Percentiles rank a stretch among this genome's conserved stretches.
phyloP scores from a whole-genome alignment of 2,329 filamentous ascomycete species.

The Talaromyces marneffei region DNA sequence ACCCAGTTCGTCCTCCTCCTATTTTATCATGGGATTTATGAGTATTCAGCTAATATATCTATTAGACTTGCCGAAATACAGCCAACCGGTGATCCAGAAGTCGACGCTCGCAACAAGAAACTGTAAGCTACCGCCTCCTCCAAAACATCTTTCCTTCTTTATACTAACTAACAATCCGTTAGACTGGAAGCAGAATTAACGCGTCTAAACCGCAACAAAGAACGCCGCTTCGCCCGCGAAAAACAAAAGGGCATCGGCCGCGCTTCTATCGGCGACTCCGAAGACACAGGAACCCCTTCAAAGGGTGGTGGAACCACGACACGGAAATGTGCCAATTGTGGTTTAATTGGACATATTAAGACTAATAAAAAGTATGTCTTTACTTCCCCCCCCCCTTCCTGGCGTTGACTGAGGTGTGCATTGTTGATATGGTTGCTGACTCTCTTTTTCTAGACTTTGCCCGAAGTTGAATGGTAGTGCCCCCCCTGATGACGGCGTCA shows the following conservation, averaged over 20 bases:
- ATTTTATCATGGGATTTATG: not conserved
- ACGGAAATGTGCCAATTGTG: conserved; percentile 95
- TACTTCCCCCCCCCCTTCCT: not conserved
- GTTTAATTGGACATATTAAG: conserved; percentile 94
- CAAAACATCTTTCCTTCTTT: not conserved
- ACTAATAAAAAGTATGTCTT: conserved; percentile 85
- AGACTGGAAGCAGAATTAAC: conserved; percentile 70
- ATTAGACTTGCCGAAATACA: conserved; percentile 54
- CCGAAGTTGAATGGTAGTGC: conserved; percentile 80
- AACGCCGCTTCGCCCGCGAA: conserved; percentile 81
- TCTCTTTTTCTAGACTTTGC: conserved; percentile 56
- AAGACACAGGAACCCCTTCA: conserved; percentile 44
- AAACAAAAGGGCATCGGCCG: conserved; percentile 66
- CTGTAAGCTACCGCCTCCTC: conserved; percentile 38
- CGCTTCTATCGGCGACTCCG: conserved; percentile 42
- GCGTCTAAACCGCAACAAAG: conserved; percentile 84
- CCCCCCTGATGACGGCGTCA: conserved; percentile 49
- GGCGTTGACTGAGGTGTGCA: too few relatives aligned
- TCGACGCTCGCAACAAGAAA: conserved; percentile 57
- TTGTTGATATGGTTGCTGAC: conserved; percentile 13
- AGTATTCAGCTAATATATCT: conserved; percentile 11
- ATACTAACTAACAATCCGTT: conserved; percentile 13
- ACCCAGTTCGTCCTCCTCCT: conserved; percentile 57
- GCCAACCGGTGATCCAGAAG: conserved; percentile 61
- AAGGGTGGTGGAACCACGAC: conserved; percentile 59